phyloP scores from a whole-genome alignment of 164 flowering plant genomes.

The Kingdonia uniflora region DNA sequence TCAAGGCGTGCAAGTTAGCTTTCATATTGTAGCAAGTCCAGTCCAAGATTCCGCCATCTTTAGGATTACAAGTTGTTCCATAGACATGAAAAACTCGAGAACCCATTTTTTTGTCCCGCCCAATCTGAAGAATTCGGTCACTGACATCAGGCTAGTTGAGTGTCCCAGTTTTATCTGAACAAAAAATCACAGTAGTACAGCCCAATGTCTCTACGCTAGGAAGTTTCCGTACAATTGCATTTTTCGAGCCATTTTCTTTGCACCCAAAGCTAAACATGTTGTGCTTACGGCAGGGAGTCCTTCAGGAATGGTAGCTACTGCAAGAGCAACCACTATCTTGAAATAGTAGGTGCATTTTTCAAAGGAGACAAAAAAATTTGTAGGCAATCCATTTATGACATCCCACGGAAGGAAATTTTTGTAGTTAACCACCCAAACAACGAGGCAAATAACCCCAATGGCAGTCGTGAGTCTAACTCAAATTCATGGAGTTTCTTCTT shows the following conservation, averaged over 20 bases:
- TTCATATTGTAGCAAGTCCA: neutral
- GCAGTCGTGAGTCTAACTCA: neutral
- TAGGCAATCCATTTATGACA: neutral
- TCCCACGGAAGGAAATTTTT: constrained; percentile 1
- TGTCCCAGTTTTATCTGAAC: constrained; percentile 1
- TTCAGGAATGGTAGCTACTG: constrained; percentile 1
- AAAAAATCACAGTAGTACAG: neutral
- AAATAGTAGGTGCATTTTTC: constrained; percentile 2
- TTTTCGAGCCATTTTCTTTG: constrained; percentile 2
- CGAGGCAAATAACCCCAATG: neutral
- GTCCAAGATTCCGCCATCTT: constrained; percentile 1
- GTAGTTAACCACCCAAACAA: neutral
- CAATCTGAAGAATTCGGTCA: no score
- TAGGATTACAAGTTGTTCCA: constrained; percentile 1
- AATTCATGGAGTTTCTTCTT: constrained; percentile 1
- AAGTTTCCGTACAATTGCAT: neutral
- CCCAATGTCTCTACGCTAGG: constrained; percentile 1
- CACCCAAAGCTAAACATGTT: neutral
- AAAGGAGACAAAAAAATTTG: neutral
- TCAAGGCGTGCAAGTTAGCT: neutral
- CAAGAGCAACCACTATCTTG: neutral
- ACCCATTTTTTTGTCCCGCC: neutral
- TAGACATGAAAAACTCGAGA: constrained; percentile 2
- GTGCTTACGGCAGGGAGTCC: neutral
- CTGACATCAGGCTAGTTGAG: constrained; percentile 1